These are phyloP conservation scores for Astrothelium subdiscretum DNA, from an alignment of 495 filamentous ascomycete species.

Conservation along the genomic window DNA sequence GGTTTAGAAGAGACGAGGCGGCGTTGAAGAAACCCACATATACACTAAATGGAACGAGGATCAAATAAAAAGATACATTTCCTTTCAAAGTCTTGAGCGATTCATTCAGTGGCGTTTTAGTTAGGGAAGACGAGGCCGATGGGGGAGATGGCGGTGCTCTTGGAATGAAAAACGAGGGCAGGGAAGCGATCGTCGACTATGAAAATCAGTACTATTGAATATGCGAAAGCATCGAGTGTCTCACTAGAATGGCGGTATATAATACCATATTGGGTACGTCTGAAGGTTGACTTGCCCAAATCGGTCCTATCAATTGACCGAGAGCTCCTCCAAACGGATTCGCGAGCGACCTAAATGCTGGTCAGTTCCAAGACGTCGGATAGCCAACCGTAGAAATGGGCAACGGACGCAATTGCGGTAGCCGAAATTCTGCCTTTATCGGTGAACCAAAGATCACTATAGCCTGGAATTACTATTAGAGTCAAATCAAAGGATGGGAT, in stretches of 20 bases:
- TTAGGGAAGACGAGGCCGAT: conserved; percentile 32
- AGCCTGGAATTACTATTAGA: conserved; percentile 24
- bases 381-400: conserved; percentile 76
- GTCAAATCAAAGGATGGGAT: not conserved
- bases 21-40: conserved; percentile 93
- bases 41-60: conserved; percentile 63
- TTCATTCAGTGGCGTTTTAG: conserved; percentile 45
- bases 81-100: conserved; percentile 16
- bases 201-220: conserved; percentile 11
- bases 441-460: conserved; percentile 92
- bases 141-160: conserved; percentile 59
- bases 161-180: conserved; percentile 84
- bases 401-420: conserved; percentile 72
- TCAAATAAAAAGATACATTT: conserved; percentile 60
- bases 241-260: conserved; percentile 64
- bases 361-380: conserved; percentile 1
- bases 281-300: conserved; percentile 48
- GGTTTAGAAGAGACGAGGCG: conserved; percentile 77
- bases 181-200: conserved; percentile 47
- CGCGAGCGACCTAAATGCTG: conserved; percentile 43
- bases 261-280: conserved; percentile 76
- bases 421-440: conserved; percentile 72
- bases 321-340: conserved; percentile 83
- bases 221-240: not conserved
- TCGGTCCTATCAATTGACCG: conserved; percentile 73